Evolutionary conservation across 371 early-diverging fungal species (phyloP), one percentile per base, ranked within the genome.

Genomic region (Coemansia sp.): DNA sequence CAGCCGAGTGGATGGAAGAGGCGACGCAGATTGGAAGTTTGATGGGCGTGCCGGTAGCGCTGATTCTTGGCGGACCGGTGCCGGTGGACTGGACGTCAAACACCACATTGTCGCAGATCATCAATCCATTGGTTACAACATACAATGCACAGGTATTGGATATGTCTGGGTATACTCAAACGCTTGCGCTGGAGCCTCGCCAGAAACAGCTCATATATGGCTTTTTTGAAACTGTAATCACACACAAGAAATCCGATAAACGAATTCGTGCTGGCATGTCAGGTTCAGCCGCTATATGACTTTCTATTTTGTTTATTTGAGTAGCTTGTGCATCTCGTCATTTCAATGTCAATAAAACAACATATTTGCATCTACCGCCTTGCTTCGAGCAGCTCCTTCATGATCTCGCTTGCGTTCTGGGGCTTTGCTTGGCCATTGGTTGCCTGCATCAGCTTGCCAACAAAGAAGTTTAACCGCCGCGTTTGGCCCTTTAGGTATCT

Each of bases 361-460:
- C 27, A 58, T n/a, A 40, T 4, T 18, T 34, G 24, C 10, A 58
- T 37, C n/a, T 50, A 21, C 14, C 53, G 63, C 22, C 27, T 48
- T n/a, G 21, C 31, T 16, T 76, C 72, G 0, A 79, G 42, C 13
- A 54, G 31, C 22, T 80, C 79, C 59, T 81, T 81, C n/a, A 90
- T 59, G 5, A 84, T 72, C 39, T 76, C 79, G 63, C 87, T 87
- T 2, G 89, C 72, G 13, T 83, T 67, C 8, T 81, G 78, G 2
- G 93, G 90, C 61, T 90, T 87, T 2, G 90, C 89, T 79, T 85
- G 82, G 13, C 92, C 91, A 69, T 84, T 86, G 8, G 91, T 88
- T 66, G 81, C 81, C 40, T 83, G 80, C 89, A 91, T 90, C 0
- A 86, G 82, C 69, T 88, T 85, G 10, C 91, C 91, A 31, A 90